Evolutionary conservation across 2,329 filamentous ascomycete genomes (phyloP).

Genomic region (Colletotrichum musae): DNA sequence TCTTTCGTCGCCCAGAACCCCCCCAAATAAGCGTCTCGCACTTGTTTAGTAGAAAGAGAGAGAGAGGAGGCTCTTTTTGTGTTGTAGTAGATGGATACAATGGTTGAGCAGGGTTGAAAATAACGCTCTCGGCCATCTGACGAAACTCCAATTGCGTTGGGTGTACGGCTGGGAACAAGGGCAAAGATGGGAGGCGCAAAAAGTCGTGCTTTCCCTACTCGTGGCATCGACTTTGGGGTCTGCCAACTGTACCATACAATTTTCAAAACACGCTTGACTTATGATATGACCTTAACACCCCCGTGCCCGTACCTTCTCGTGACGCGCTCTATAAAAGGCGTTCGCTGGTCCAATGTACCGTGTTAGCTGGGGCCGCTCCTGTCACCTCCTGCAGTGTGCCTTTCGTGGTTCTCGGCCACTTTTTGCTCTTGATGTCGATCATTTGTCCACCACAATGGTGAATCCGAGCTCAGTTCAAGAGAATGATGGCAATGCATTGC

Average conservation of each 20-base stretch:
- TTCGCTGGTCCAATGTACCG: too few relatives aligned
- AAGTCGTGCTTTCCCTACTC: conserved; percentile 33
- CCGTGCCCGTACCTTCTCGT: too few relatives aligned
- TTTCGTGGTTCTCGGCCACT: too few relatives aligned
- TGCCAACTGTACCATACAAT: conserved; percentile 41
- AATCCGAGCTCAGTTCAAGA: too few relatives aligned
- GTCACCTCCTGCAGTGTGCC: too few relatives aligned
- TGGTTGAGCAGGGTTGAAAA: conserved; percentile 40
- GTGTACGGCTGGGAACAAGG: conserved; percentile 30
- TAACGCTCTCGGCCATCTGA: conserved; percentile 28
- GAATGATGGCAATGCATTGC: too few relatives aligned
- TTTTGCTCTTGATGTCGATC: too few relatives aligned
- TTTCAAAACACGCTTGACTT: conserved; percentile 40
- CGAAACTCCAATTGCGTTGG: conserved; percentile 17
- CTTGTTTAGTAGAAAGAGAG: conserved; percentile 6
- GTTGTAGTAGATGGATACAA: conserved; percentile 35
- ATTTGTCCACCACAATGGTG: too few relatives aligned
- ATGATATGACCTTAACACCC: conserved; percentile 19
- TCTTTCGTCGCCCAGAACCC: conserved; percentile 73
- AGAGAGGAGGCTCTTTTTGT: conserved; percentile 3
- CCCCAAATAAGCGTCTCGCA: conserved; percentile 63
- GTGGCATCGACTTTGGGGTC: conserved; percentile 39
- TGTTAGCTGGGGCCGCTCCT: too few relatives aligned
- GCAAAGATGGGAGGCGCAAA: conserved; percentile 37
- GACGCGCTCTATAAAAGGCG: too few relatives aligned